These are phyloP conservation scores for Discostella pseudostelligera DNA, from an alignment of 108 stramenopile genomes.

Conservation along the genomic window DNA sequence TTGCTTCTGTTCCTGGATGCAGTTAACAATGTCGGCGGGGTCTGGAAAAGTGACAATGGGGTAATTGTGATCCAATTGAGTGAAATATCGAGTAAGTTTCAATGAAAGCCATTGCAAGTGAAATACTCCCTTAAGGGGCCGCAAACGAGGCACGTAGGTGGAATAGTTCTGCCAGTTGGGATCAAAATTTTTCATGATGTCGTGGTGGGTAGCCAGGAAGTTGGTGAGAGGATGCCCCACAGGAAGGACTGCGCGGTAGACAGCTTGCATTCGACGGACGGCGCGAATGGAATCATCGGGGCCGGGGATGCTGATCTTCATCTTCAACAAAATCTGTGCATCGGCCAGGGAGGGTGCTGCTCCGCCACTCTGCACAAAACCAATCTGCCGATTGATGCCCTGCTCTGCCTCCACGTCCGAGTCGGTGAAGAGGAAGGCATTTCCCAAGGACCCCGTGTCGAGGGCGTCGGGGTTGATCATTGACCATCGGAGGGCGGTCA, in stretches of 20 bases:
- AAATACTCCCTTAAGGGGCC: neutral
- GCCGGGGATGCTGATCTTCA: neutral
- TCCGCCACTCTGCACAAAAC: neutral
- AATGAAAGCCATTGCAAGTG: neutral
- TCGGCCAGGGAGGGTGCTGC: neutral
- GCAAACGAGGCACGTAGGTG: neutral
- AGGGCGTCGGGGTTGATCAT: slow-evolving; percentile 6
- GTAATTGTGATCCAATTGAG: neutral
- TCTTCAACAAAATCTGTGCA: neutral
- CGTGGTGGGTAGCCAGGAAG: neutral
- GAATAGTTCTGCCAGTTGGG: neutral
- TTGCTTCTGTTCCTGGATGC: neutral
- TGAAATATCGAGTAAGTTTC: neutral
- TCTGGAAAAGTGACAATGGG: neutral
- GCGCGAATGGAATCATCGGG: neutral
- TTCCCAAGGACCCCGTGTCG: slow-evolving; percentile 1
- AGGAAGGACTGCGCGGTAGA: neutral
- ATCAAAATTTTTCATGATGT: neutral
- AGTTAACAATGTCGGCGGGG: neutral
- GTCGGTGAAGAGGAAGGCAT: neutral
- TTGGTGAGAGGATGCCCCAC: neutral
- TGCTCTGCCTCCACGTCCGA: neutral
- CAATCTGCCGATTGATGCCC: neutral
- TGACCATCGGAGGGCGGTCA: slow-evolving; percentile 2
- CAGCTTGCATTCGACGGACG: neutral